Evolutionary conservation across 495 filamentous ascomycete species (phyloP), one percentile per base, ranked within the genome.

Genomic region (Xylaria acuta): DNA sequence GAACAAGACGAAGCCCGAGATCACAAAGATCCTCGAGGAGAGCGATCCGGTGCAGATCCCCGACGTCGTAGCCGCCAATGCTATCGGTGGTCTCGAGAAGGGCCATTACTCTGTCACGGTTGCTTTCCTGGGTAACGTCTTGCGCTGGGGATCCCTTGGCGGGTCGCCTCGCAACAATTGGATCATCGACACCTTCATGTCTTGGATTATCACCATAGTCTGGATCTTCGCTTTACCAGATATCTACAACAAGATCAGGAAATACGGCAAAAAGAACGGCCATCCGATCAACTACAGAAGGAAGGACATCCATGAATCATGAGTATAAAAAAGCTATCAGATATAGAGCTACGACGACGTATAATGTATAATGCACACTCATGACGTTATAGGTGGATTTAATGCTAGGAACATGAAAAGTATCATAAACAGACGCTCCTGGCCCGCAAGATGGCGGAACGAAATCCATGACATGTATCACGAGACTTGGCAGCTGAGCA

Each of bases 1-100:
- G 82, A 92, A 97, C 76, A 74, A 80, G 79, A 88, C 87, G 11
- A 99, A 98, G 82, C 96, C 94, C 12, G 89, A 83, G 5, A 83
- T 98, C 59, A 97, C 96, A 20, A 86, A 90, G 75, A 87, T 92
- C 65, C 79, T 99, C 70, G 96, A 99, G 82, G 90, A 94, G 75
- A 85, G 84, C 36, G 96, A 99, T 80, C 90, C 90, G 72, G 87
- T 88, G 12, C 93, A 96, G 82, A 92, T 88, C 2, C 90, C 93
- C 41, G 90, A 94, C 6, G 88, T 91, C 70, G 94, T 95, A 9
- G 96, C 96, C 5, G 79, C 76, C 11, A 85, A 84, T 20, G 86
- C 92, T n/a, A 88, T 99, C 27, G 79, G 77, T 40, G 92, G 89
- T 5, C 82, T 99, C 69, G 95, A 99, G 82, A 86, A 82, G 40